Evolutionary conservation across 148 eudicot genomes (phyloP), one percentile per base, ranked within the genome.

Genomic region (Nepenthes gracilis): DNA sequence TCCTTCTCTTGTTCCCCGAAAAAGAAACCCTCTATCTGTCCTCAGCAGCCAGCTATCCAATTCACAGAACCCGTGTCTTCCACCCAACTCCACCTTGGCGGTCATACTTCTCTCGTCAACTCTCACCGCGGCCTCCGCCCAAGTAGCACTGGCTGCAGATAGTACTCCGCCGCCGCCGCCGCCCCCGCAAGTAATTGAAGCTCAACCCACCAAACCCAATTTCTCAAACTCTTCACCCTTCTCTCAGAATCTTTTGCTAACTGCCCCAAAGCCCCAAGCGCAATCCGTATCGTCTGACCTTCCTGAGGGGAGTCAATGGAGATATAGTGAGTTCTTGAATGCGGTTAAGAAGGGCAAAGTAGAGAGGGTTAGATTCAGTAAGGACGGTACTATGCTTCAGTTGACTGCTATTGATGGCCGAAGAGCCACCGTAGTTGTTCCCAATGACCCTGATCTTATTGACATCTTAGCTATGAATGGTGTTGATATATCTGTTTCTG

Each of bases 341-440:
- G 99, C 99, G 0, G 99, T 93, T 2, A 93, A 93, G 66, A 93
- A 89, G 76, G 99, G 99, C 1, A 93, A 89, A 56, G 89, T 93
- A 3, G 99, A 93, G 67, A 81, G 99, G 49, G 99, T 93, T 1
- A 62, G 99, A 47, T 93, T 93, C 62, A 70, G 74, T 33, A 93
- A 93, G 63, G 99, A 93, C 47, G 99, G 97, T 0, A 64, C 85
- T 13, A 68, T 65, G 54, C 77, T 93, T 33, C 96, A 93, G 60
- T 72, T 93, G 33, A 89, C 99, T 5, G 97, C 97, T 5, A 73
- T 86, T 1, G 99, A 93, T 63, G 99, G 99, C 36, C 79, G 87
- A 1, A 66, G 95, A 37, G 99, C 99, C 13, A 36, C 61, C 7
- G 99, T 93, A 1, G 70, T 81, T 8, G 95, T 93, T 2, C 99